Evolutionary conservation across 768 basidiomycete genomes (phyloP), one percentile per base, ranked within the genome.

Genomic region (Rubroboletus pulcherrimus): DNA sequence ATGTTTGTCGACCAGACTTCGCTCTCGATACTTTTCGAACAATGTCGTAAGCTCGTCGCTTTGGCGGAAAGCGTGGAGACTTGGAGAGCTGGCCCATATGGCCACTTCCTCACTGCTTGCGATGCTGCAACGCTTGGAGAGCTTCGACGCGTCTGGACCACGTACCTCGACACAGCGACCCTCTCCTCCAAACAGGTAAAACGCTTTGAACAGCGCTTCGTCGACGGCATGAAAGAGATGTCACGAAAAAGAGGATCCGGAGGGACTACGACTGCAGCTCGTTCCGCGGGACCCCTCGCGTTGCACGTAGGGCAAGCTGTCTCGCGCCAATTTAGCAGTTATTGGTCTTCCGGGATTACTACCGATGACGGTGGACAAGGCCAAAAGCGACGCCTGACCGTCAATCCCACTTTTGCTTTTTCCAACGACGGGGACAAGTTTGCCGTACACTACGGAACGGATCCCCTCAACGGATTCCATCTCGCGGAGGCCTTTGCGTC

Each of bases 391-490:
- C 39, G 24, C 21, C 6, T 60, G 21, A n/a, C 12, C 0, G 55
- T 60, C 44, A 71, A 73, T 33, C 70, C 70, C 8, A 73, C 62
- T 1, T 71, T 71, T 43, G 58, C 56, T 0, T 71, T 61, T 38
- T 73, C 71, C 12, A 41, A 62, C n/a, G 53, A 65, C 0, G 63
- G 68, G 1, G 62, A 67, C 30, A 61, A 54, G 44, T 69, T 66
- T 21, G 29, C 69, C 0, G 60, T 67, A 0, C 69, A 71, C 31
- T 71, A 69, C 29, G 69, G 61, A n/a, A 64, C 65, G 0, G 71
- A 69, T 51, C 62, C 67, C 11, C 54, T 69, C 34, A 30, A n/a
- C 0, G 66, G 67, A 11, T 71, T 73, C 38, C 70, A 73, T 40
- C 63, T 69, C 17, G 71, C 69, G 1, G 69, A 71, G 35, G 55